Percentiles rank a stretch among this genome's conserved stretches.
Evolutionary conservation across 2,329 filamentous ascomycete species (phyloP).

Genomic region (Exophiala viscosa): DNA sequence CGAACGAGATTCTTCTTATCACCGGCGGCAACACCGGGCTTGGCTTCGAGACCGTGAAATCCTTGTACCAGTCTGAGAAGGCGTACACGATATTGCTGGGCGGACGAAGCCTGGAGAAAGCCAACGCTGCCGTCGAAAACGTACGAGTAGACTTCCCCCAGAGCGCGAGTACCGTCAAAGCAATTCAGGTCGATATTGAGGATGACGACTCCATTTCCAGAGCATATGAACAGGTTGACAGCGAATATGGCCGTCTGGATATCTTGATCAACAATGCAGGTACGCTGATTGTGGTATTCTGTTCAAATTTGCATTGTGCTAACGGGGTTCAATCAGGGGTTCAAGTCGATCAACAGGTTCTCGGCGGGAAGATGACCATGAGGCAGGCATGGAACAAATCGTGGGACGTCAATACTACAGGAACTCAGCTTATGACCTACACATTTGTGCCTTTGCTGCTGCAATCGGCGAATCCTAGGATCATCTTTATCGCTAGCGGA

Average conservation of each 20-base stretch:
- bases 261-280: conserved; percentile 26
- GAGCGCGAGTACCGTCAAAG: conserved; percentile 36
- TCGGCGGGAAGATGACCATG: conserved; percentile 30
- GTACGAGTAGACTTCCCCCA: conserved; percentile 42
- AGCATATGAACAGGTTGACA: conserved; percentile 42
- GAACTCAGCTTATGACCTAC: conserved; percentile 44
- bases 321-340: conserved; percentile 7
- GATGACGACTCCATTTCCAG: conserved; percentile 51
- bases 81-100: conserved; percentile 58
- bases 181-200: conserved; percentile 53
- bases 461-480: conserved; percentile 42
- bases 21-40: conserved; percentile 62
- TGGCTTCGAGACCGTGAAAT: conserved; percentile 56
- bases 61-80: conserved; percentile 46
- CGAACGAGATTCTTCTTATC: conserved; percentile 48
- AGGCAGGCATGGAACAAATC: conserved; percentile 46
- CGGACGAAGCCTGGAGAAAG: conserved; percentile 51
- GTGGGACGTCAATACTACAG: conserved; percentile 51
- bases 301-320: neutral
- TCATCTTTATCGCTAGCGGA: conserved; percentile 51
- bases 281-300: neutral
- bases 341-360: conserved; percentile 33
- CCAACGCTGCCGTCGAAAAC: conserved; percentile 43
- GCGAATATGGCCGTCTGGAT: conserved; percentile 16
- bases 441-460: conserved; percentile 53